Percentiles rank a stretch among this genome's conserved stretches.
phyloP scores from a whole-genome alignment of 1,284 basidiomycete genomes.

The Stygiomarasmius scandens region DNA sequence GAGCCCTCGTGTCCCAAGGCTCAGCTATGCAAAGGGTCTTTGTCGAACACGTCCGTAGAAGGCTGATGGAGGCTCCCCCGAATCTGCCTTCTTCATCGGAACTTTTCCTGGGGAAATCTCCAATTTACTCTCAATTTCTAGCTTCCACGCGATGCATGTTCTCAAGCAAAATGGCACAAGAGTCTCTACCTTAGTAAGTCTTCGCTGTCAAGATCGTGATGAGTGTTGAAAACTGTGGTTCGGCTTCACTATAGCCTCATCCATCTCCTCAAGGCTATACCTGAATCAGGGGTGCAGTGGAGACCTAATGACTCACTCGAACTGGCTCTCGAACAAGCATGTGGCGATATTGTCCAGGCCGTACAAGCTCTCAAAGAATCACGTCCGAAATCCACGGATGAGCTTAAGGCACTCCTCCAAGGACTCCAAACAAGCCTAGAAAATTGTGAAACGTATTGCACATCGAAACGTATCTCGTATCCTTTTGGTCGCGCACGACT shows the following conservation, averaged over 20 bases:
- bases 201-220: no score
- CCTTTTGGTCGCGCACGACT: slow-evolving; percentile 19
- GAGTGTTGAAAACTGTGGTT: no score
- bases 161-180: slow-evolving; percentile 20
- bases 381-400: slow-evolving; percentile 10
- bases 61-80: slow-evolving; percentile 15
- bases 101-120: slow-evolving; percentile 12
- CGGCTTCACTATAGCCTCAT: slow-evolving; percentile 15
- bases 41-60: slow-evolving; percentile 20
- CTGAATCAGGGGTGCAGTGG: slow-evolving; percentile 13
- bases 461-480: slow-evolving; percentile 12
- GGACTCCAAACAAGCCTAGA: slow-evolving; percentile 10
- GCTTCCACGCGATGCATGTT: slow-evolving; percentile 20
- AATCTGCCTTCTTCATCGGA: slow-evolving; percentile 10
- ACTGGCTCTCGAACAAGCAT: slow-evolving; percentile 10
- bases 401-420: slow-evolving; percentile 13
- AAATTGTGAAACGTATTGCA: slow-evolving; percentile 16
- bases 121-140: slow-evolving; percentile 13
- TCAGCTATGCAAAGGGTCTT: slow-evolving; percentile 16
- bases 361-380: slow-evolving; percentile 24
- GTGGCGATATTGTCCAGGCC: slow-evolving; percentile 23
- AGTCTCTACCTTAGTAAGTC: slow-evolving; percentile 22
- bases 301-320: slow-evolving; percentile 12
- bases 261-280: slow-evolving; percentile 18
- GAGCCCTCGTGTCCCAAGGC: slow-evolving; percentile 19